Evolutionary conservation across 345 rosid genomes (phyloP), one percentile per base, ranked within the genome.

Genomic region (Populus euphratica): DNA sequence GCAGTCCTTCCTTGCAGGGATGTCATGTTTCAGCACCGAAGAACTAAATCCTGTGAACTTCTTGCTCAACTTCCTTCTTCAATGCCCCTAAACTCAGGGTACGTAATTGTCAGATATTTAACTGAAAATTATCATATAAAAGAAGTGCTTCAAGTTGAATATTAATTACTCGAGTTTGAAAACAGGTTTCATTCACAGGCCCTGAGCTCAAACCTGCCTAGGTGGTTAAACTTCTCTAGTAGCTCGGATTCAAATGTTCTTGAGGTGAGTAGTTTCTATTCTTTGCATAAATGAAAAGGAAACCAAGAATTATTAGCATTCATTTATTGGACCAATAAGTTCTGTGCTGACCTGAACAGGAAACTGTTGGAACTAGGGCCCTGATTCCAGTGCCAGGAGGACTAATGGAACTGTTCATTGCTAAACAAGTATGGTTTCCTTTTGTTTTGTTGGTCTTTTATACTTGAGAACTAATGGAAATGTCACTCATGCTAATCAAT

Each of bases 381-480:
- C 84, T 93, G 89, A 81, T 93, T 77, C 99, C 98, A 29, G 83
- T 91, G 20, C 69, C 95, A 3, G 98, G 93, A 85, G 97, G 94
- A 72, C 75, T 95, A 38, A 76, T 95, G 41, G 99, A 93, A 88
- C 88, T 93, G 36, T 93, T 91, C 77, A 90, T 86, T 38, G 76
- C 89, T 13, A 91, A 91, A 89, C 92, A 90, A 86, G 98, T 93
- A 89, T 0, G 69, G 20, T 67, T 17, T 49, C 64, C 10, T 13
- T 27, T 2, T 23, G 59, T 50, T 5, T 74, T 68, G 69, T 44
- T 35, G 75, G 25, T 20, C 3, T 9, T 35, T 2, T 21, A 44
- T 47, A 12, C 16, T 13, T 13, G 18, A 47, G 50, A 47, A 14
- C 18, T 47, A 47, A 4, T 47, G 50, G 17, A 47, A 47, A 14